Evolutionary conservation across 2,329 filamentous ascomycete genomes (phyloP), one percentile per base, ranked within the genome.

Genomic region (Boeremia lycopersici): DNA sequence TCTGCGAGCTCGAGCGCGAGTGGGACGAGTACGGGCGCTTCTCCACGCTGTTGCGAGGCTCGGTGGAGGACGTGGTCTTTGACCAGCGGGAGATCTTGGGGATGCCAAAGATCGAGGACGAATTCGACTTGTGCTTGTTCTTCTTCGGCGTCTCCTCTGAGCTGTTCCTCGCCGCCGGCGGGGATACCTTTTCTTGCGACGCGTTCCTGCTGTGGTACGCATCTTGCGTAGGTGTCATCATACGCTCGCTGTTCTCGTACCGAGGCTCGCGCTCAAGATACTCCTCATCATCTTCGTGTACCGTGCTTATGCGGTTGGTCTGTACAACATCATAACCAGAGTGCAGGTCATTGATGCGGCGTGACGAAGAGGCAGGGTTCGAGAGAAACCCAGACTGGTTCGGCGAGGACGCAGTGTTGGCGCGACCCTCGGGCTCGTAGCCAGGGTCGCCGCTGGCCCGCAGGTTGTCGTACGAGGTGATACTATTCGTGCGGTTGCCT

Each of bases 61-160:
- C 86, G 57, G 91, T 96, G 0, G 92, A 96, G 4, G 93, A 85
- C 0, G 95, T 99, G 2, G 93, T 98, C 77, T 96, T 95, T 0
- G 93, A 98, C 95, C 95, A 99, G 38, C 95, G 86, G 6, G 95
- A 98, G 59, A 96, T 93, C 79, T 96, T 97, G 23, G 93, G 92
- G 58, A 78, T 76, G 43, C 76, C 77, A 51, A 96, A 89, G 81
- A 87, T 81, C 0, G 90, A 91, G 0, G 91, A 95, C 53, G 87
- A 86, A 70, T 85, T 89, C 1, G 91, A 93, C 74, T 96, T 96
- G 78, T 96, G 90, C 78, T 96, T 97, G 74, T 89, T 90, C 61
- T 81, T 75, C 61, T 81, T 75, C 10, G 91, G 90, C 0, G 91
- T 96, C 58, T 92, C 90, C 59, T 96, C 92, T 51, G 86, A 87